Base-by-base conservation (phyloP, 2,329 filamentous ascomycete genomes). In the Fusarium begoniae region DNA sequence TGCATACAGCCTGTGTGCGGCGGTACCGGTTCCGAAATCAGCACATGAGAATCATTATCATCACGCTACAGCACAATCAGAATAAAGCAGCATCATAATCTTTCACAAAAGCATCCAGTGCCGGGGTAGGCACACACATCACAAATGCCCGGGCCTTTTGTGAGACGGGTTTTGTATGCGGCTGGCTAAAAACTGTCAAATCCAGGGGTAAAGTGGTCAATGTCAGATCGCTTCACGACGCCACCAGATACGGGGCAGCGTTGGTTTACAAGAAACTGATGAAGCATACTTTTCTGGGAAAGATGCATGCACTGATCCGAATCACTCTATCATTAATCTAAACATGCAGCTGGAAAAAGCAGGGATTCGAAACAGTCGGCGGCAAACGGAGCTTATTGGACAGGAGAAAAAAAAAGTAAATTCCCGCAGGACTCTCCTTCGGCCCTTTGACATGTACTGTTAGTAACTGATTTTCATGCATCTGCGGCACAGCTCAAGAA, bases 181-280 rank as follows among this genome's bases (percentile, higher is more conserved):
- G n/a, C n/a, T 55, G 28, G 47, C 70, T 45, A 37, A 55, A 73
- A 73, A 32, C 35, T 57, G 56, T 47, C 24, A 47, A 54, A n/a
- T 44, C 55, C 30, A 70, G 66, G 70, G 66, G 65, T 51, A 63
- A 45, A 28, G 43, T 55, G 30, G 17, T 55, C 26, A 38, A 58
- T 64, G 26, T 18, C 37, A 38, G 38, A 45, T 54, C 47, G 26
- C 12, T 14, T 13, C 7, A 41, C 20, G 37, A 43, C 41, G 11
- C 24, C 41, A 30, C n/a, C 22, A 24, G 24, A 35, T 37, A 58
- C 51, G 4, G 63, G 56, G 40, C 13, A 8, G 8, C 22, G 32
- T 67, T 56, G 37, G 43, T 50, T 62, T 24, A 26, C 54, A 45
- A 56, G 44, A 17, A 44, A 32, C 7, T 17, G 12, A 57, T 35